These are phyloP conservation scores for Debaryomyces udenii DNA, from an alignment of 1,139 yeast species.

Conservation along the genomic window DNA sequence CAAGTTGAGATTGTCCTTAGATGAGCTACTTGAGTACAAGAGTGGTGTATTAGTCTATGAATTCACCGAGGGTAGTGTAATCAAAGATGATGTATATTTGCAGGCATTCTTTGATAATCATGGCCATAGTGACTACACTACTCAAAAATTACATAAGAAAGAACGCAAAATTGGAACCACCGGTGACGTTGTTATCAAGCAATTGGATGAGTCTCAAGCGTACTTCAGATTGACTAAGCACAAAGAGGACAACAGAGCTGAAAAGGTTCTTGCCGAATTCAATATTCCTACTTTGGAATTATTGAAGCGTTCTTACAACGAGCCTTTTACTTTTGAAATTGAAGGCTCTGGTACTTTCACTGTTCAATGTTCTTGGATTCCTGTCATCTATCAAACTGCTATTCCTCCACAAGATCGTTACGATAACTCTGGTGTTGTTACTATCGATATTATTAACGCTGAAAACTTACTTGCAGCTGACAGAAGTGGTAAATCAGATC, in stretches of 20 bases:
- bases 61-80: slow-evolving; percentile 58
- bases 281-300: slow-evolving; percentile 70
- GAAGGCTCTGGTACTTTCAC: slow-evolving; percentile 55
- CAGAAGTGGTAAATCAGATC: slow-evolving; percentile 90
- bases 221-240: slow-evolving; percentile 63
- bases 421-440: slow-evolving; percentile 73
- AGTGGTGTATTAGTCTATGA: slow-evolving; percentile 80
- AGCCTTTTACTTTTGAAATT: slow-evolving; percentile 54
- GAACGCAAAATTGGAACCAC: slow-evolving; percentile 54
- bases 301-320: slow-evolving; percentile 63
- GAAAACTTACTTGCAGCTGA: slow-evolving; percentile 81
- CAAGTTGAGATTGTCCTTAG: slow-evolving; percentile 62
- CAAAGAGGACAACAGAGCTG: slow-evolving; percentile 54
- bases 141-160: slow-evolving; percentile 48
- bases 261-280: slow-evolving; percentile 63
- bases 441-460: slow-evolving; percentile 67
- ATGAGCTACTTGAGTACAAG: slow-evolving; percentile 61
- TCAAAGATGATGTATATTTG: slow-evolving; percentile 58
- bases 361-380: slow-evolving; percentile 78
- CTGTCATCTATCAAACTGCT: slow-evolving; percentile 55
- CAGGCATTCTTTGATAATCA: slow-evolving; percentile 78
- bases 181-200: slow-evolving; percentile 75
- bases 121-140: slow-evolving; percentile 61
- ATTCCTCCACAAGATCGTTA: slow-evolving; percentile 78
- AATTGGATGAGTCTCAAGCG: slow-evolving; percentile 72